Evolutionary conservation across 306 rosid species (phyloP), one percentile per base, ranked within the genome.

Genomic region (Aeschynomene evenia): DNA sequence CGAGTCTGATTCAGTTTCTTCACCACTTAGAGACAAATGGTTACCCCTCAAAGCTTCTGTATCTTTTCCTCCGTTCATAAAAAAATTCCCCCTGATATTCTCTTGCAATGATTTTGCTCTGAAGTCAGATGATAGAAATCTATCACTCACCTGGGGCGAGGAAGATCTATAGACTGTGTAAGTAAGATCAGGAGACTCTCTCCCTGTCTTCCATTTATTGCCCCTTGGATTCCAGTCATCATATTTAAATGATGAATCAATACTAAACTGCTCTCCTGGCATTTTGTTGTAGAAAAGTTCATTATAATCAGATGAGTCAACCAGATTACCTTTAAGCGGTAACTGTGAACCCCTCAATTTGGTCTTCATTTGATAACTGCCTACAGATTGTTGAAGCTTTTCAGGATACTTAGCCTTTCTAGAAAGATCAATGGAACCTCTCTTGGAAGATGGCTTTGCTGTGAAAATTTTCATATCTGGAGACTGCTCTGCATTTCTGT

Each of bases 1-100:
- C 10, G 99, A 91, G 70, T 91, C 97, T 21, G 96, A 91, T 73
- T 95, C 99, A 11, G 95, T 95, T 74, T 95, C 97, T 86, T 89
- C 96, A 60, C 77, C 73, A 74, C 84, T 87, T 55, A 57, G 21
- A 66, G 76, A 74, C 63, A 74, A 66, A 63, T 66, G 83, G 66
- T 77, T 80, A 56, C 85, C 83, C 80, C 87, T 84, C 55, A 74
- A 46, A 77, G 77, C 42, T 34, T 53, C 67, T 49, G 55, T 43
- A 45, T 76, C 85, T 74, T 86, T 73, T 15, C 83, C 90, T 70
- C 87, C 90, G 76, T 89, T 89, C 18, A 71, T 9, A 71, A 59
- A 54, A 71, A 59, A 54, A 67, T 63, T 72, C 29, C 84, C 91
- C 70, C 90, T 85, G 24, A 24, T 40, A 81, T 74, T 90, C 76